Evolutionary conservation across 805 yeast species (phyloP).

Genomic region (Yamadazyma olivae): DNA sequence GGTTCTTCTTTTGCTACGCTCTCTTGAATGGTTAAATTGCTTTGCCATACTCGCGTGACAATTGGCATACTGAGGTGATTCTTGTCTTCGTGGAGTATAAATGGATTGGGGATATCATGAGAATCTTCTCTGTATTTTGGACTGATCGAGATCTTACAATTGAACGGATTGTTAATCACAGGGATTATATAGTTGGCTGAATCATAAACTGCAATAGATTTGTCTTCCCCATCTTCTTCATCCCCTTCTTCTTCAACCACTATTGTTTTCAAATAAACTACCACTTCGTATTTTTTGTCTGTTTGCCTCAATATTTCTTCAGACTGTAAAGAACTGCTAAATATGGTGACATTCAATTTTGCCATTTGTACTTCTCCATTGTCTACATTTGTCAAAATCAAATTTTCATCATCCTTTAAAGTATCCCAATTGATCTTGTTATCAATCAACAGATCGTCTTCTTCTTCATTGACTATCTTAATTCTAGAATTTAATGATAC

Average conservation of each 20-base stretch:
- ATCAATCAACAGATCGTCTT: slow-evolving; percentile 6
- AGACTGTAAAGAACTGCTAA: slow-evolving; percentile 16
- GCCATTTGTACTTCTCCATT: slow-evolving; percentile 3
- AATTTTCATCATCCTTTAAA: slow-evolving; percentile 39
- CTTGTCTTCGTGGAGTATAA: slow-evolving; percentile 20
- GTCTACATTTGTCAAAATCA: slow-evolving; percentile 18
- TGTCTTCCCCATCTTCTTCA: slow-evolving; percentile 9
- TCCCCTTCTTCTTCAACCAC: slow-evolving; percentile 21
- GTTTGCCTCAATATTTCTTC: slow-evolving; percentile 10
- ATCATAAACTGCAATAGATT: slow-evolving; percentile 21
- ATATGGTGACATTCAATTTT: slow-evolving; percentile 20
- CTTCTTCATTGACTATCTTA: slow-evolving; percentile 8
- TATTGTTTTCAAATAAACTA: slow-evolving; percentile 22
- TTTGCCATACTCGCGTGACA: slow-evolving; percentile 30
- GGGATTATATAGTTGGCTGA: slow-evolving; percentile 18
- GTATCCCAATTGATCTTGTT: slow-evolving; percentile 29
- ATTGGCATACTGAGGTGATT: slow-evolving; percentile 25
- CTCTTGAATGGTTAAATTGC: slow-evolving; percentile 15
- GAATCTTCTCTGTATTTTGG: slow-evolving; percentile 26
- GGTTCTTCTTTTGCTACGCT: slow-evolving; percentile 2
- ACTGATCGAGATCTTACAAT: slow-evolving; percentile 17
- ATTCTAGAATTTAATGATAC: slow-evolving; percentile 20
- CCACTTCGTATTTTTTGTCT: slow-evolving; percentile 8
- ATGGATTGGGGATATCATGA: slow-evolving; percentile 38
- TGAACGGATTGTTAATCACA: slow-evolving; percentile 24